phyloP scores from a whole-genome alignment of 176 grass and related monocot genomes.

The Hordeum vulgare region DNA sequence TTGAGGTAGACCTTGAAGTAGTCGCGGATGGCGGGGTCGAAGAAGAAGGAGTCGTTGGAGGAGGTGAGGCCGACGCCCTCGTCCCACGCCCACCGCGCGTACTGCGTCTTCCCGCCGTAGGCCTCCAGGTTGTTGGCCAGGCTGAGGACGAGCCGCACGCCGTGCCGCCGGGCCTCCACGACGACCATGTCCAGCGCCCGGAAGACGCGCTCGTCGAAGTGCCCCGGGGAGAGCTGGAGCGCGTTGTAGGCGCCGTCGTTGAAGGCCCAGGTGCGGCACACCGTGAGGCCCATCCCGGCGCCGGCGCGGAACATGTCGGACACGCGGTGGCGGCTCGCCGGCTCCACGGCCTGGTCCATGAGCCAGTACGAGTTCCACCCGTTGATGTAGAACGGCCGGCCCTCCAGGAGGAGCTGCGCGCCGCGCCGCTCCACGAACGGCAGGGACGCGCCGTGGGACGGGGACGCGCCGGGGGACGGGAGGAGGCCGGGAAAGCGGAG shows the following conservation, averaged over 20 bases:
- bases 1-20: conserved; percentile 98
- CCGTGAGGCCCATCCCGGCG: conserved; percentile 78
- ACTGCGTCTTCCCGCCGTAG: conserved; percentile 92
- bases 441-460: background rate
- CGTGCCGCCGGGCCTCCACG: conserved; percentile 60
- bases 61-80: conserved; percentile 74
- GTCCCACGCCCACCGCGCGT: conserved; percentile 96
- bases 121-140: conserved; percentile 86
- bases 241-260: conserved; percentile 95
- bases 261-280: conserved; percentile 96
- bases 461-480: background rate
- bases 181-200: conserved; percentile 77
- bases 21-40: conserved; percentile 69
- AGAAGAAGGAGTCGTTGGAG: conserved; percentile 98
- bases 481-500: conserved; percentile 28
- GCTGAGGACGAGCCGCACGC: conserved; percentile 66
- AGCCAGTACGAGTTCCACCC: conserved; percentile 99
- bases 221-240: conserved; percentile 66
- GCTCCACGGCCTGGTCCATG: conserved; percentile 90
- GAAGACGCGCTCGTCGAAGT: conserved; percentile 87
- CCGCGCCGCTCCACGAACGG: conserved; percentile 76
- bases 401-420: conserved; percentile 51
- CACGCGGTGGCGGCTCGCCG: conserved; percentile 46
- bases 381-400: conserved; percentile 68
- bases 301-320: conserved; percentile 43